Evolutionary conservation across 805 yeast genomes (phyloP), one percentile per base, ranked within the genome.

Genomic region (Saturnispora quitensis): DNA sequence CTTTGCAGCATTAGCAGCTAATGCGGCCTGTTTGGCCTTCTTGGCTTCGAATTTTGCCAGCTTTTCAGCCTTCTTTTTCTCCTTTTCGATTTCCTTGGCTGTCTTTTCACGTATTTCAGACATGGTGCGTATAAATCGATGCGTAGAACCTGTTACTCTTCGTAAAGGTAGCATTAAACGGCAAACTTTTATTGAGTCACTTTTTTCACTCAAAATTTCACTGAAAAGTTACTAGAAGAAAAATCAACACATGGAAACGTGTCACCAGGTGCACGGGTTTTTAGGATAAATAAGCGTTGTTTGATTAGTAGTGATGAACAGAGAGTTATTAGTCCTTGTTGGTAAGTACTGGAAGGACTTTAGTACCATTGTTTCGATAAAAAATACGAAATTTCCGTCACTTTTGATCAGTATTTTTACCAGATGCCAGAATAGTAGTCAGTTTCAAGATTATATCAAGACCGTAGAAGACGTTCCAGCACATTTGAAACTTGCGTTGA

Each of bases 21-120:
- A 76, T 53, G 75, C 77, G 51, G 82, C 81, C 67, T 86, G 80
- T 69, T 89, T 85, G 67, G 86, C 71, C 71, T 86, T 77, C 62
- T 84, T 81, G 53, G 98, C 96, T 62, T 83, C 78, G 70, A 90
- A 88, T 50, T 74, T 74, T 28, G 80, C 74, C 53, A 78, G 76
- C 42, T 70, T 69, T 59, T 78, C 81, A 13, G 86, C 83, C 58
- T 79, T 75, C 40, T 71, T 74, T 56, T 84, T 76, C 62, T 82
- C 80, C 45, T 73, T 70, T 60, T 89, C 96, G 48, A 90, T 68
- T 58, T 86, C 88, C 85, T 80, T 71, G 77, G 81, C 65, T 80
- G 79, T 61, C 89, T 77, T 66, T 42, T 50, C 61, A 38, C 60
- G 65, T 6, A 42, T 44, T 43, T 50, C 52, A 45, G 52, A 50